Conservation (phyloP, 2,329 filamentous ascomycete genomes). For the Phyllosticta citrichinensis region DNA sequence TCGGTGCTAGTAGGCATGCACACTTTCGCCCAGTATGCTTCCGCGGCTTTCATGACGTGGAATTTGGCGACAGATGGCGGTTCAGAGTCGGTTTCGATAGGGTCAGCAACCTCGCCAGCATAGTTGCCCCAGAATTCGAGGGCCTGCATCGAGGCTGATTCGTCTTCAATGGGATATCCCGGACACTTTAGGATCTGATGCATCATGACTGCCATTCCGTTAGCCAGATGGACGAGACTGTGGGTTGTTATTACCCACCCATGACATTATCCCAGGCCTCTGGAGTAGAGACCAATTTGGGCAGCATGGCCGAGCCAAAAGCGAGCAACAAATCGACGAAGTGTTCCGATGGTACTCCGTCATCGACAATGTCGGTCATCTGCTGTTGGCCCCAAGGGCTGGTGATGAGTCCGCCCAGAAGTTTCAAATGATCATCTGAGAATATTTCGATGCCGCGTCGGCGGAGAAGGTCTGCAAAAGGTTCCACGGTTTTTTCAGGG, state of each 20-base stretch:
- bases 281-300: conserved; percentile 20
- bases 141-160: conserved; percentile 56
- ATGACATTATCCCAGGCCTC: conserved; percentile 25
- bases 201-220: conserved; percentile 33
- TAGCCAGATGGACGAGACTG: not conserved
- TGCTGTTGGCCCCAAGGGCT: conserved; percentile 49
- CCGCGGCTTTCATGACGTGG: conserved; percentile 52
- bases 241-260: conserved; percentile 17
- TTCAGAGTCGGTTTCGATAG: conserved; percentile 26
- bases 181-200: conserved; percentile 55
- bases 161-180: conserved; percentile 62
- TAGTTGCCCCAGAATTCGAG: conserved; percentile 77
- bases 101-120: conserved; percentile 57
- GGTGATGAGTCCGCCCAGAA: conserved; percentile 40
- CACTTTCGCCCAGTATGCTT: conserved; percentile 59
- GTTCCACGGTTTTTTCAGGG: conserved; percentile 47
- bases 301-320: conserved; percentile 57
- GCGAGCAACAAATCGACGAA: conserved; percentile 59
- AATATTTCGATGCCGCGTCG: conserved; percentile 56
- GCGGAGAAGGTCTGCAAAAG: conserved; percentile 54
- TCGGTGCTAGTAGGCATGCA: conserved; percentile 52
- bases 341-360: conserved; percentile 54
- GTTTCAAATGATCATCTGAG: conserved; percentile 43
- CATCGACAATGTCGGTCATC: conserved; percentile 46
- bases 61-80: conserved; percentile 45